Conservation (phyloP, 2,329 filamentous ascomycete genomes). For the Paecilomyces sp. region DNA sequence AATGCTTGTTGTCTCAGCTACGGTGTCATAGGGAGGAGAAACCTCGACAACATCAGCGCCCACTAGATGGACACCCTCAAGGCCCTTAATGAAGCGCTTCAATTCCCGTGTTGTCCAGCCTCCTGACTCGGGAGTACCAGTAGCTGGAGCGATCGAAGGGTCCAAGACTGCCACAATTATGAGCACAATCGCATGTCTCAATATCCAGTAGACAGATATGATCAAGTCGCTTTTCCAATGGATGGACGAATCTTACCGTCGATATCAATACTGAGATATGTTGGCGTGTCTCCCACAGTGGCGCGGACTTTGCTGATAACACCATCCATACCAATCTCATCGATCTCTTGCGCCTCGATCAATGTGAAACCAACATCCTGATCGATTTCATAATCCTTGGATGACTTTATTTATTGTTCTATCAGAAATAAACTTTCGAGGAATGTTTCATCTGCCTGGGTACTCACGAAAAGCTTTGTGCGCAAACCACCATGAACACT, state of each 20-base stretch:
- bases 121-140: constrained; percentile 18
- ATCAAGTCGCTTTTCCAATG: too few relatives aligned
- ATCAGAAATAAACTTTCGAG: neutral
- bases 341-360: constrained; percentile 18
- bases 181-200: neutral
- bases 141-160: constrained; percentile 25
- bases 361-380: constrained; percentile 14
- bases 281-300: constrained; percentile 13
- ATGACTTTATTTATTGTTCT: neutral
- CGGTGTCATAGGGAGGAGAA: constrained; percentile 15
- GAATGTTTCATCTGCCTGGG: neutral
- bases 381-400: constrained; percentile 18
- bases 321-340: constrained; percentile 15
- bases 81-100: constrained; percentile 14
- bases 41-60: constrained; percentile 21
- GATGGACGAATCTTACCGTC: constrained; percentile 11
- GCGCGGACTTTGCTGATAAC: constrained; percentile 12
- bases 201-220: neutral
- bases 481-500: constrained; percentile 17
- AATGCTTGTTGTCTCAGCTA: constrained; percentile 19
- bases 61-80: constrained; percentile 15
- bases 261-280: constrained; percentile 27
- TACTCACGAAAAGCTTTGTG: constrained; percentile 14
- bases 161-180: constrained; percentile 14
- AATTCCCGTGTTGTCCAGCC: constrained; percentile 19